A percentile compares a stretch with the other conserved stretches of the same genome.
phyloP scores from a whole-genome alignment of 1,139 yeast species.

The Suhomyces taliae region DNA sequence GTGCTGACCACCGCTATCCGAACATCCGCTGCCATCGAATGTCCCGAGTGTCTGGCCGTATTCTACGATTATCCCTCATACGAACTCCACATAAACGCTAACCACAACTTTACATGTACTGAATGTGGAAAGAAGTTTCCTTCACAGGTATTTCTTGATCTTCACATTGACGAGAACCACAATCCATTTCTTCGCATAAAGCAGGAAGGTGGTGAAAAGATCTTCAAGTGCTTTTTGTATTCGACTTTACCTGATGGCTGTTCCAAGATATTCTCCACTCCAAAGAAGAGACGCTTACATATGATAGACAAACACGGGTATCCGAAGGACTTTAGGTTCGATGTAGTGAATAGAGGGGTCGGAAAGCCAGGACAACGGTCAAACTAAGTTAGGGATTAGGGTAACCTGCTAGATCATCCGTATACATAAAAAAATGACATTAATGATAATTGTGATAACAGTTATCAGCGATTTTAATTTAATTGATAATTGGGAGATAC shows the following conservation, averaged over 20 bases:
- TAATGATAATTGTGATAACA: too few species aligned
- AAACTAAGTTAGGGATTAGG: too few species aligned
- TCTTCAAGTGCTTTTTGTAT: conserved; percentile 35
- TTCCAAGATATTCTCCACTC: conserved; percentile 29
- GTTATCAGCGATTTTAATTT: too few species aligned
- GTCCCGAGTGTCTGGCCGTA: conserved; percentile 3
- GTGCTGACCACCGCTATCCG: background rate
- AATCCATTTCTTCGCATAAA: conserved; percentile 45
- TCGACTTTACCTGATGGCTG: conserved; percentile 32
- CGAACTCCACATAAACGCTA: conserved; percentile 7
- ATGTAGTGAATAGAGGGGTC: conserved; percentile 29
- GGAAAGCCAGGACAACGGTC: too few species aligned
- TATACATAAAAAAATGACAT: too few species aligned
- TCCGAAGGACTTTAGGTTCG: conserved; percentile 43
- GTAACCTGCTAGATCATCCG: too few species aligned
- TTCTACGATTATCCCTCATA: conserved; percentile 8
- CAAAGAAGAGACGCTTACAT: conserved; percentile 44
- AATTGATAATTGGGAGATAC: too few species aligned
- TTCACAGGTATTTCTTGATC: conserved; percentile 32
- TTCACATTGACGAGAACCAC: conserved; percentile 56
- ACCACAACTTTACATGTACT: conserved; percentile 28
- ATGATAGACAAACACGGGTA: conserved; percentile 50
- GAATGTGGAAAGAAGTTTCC: conserved; percentile 48
- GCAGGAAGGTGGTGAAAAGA: conserved; percentile 38
- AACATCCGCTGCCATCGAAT: background rate